Evolutionary conservation across 169 alveolate species (phyloP).

Genomic region (Cryptosporidium canis): DNA sequence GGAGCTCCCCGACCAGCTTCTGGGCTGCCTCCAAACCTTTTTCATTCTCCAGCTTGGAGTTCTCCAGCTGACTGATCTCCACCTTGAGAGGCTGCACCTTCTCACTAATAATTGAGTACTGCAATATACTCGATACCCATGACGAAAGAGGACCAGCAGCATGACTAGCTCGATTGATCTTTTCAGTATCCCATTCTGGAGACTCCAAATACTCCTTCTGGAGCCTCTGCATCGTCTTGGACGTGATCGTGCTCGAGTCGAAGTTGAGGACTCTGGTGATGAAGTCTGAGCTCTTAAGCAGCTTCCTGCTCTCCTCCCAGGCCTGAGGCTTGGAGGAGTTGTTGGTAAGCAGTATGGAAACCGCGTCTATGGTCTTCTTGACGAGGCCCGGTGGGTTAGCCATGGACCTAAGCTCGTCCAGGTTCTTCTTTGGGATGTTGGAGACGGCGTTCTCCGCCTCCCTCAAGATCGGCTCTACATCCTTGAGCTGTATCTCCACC

Average conservation of each 20-base stretch:
- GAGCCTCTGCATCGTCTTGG: constrained; percentile 83
- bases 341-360: constrained; percentile 86
- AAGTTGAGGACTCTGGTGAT: constrained; percentile 87
- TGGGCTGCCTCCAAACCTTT: constrained; percentile 85
- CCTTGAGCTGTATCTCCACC: constrained; percentile 90
- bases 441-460: constrained; percentile 94
- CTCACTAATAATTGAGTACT: constrained; percentile 88
- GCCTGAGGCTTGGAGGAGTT: constrained; percentile 86
- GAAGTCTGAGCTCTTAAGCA: constrained; percentile 89
- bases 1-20: constrained; percentile 81
- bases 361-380: constrained; percentile 94
- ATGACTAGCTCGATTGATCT: constrained; percentile 92
- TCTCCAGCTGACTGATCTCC: constrained; percentile 90
- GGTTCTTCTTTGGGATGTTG: constrained; percentile 89
- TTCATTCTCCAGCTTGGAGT: constrained; percentile 87
- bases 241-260: constrained; percentile 85
- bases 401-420: constrained; percentile 90
- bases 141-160: constrained; percentile 98
- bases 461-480: constrained; percentile 94
- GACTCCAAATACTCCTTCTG: constrained; percentile 81
- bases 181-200: constrained; percentile 93
- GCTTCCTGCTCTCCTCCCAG: constrained; percentile 94
- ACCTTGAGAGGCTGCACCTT: constrained; percentile 94
- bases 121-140: constrained; percentile 92
- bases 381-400: constrained; percentile 95